These are phyloP conservation scores for Fistulinella prunicolor DNA, from an alignment of 768 basidiomycete genomes.

Conservation along the genomic window DNA sequence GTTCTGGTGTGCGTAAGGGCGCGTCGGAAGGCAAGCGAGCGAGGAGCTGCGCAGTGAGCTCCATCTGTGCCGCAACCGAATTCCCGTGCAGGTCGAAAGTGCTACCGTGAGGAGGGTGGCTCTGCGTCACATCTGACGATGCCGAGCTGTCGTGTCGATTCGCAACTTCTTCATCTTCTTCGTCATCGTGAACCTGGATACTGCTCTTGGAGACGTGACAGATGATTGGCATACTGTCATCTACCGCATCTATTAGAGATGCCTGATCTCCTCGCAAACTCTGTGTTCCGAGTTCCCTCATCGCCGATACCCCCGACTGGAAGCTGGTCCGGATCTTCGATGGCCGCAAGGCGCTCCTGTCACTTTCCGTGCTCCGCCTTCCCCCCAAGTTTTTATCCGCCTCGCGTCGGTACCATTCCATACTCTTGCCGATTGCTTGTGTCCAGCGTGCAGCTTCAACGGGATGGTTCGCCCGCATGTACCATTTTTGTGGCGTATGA, in stretches of 20 bases:
- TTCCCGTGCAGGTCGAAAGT: slow-evolving; percentile 69
- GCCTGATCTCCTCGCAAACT: slow-evolving; percentile 23
- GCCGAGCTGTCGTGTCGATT: slow-evolving; percentile 47
- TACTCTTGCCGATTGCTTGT: slow-evolving; percentile 66
- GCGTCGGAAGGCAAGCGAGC: slow-evolving; percentile 38
- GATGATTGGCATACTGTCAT: slow-evolving; percentile 9
- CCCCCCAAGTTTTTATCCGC: slow-evolving; percentile 25
- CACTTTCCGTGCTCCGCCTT: slow-evolving; percentile 49
- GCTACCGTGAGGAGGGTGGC: slow-evolving; percentile 53
- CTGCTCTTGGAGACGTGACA: slow-evolving; percentile 15
- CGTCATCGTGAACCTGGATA: slow-evolving; percentile 28
- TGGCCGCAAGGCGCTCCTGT: slow-evolving; percentile 37
- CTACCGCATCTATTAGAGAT: slow-evolving; percentile 23
- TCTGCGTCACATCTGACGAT: slow-evolving; percentile 38
- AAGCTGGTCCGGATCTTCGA: slow-evolving; percentile 30
- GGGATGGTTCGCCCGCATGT: slow-evolving; percentile 80
- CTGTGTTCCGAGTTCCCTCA: slow-evolving; percentile 24
- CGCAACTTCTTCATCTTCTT: slow-evolving; percentile 29
- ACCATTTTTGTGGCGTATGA: slow-evolving; percentile 66
- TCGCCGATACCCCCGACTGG: slow-evolving; percentile 26
- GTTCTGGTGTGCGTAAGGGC: slow-evolving; percentile 27
- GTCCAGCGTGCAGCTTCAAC: slow-evolving; percentile 90
- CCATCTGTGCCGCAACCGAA: slow-evolving; percentile 70
- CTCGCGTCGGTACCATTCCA: slow-evolving; percentile 65
- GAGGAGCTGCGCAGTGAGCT: slow-evolving; percentile 68